Conservation (phyloP, 208 protist genomes). For the Kentomonas sorsogonicus region DNA sequence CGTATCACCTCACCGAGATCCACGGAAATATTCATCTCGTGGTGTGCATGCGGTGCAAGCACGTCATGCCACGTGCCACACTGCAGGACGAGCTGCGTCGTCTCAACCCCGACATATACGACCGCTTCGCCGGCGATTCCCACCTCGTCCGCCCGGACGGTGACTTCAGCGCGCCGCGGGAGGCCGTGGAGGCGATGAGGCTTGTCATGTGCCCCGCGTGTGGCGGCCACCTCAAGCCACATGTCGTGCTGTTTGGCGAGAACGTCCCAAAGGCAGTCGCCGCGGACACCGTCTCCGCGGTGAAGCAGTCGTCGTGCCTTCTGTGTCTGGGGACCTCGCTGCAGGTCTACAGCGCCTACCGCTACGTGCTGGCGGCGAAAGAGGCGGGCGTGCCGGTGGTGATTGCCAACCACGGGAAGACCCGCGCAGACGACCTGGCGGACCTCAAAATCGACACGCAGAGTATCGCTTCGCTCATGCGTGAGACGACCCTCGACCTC, state of each 20-base stretch:
- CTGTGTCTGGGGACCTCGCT: conserved; percentile 76
- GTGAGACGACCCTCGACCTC: conserved; percentile 20
- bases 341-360: conserved; percentile 70
- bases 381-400: conserved; percentile 45
- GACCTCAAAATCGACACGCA: conserved; percentile 50
- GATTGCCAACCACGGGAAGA: conserved; percentile 60
- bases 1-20: conserved; percentile 49
- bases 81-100: conserved; percentile 40
- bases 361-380: conserved; percentile 55
- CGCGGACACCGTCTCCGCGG: conserved; percentile 17
- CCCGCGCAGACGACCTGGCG: conserved; percentile 50
- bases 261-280: too few relatives aligned
- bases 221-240: conserved; percentile 61
- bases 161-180: conserved; percentile 42
- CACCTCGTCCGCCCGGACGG: conserved; percentile 47
- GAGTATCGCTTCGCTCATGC: conserved; percentile 32
- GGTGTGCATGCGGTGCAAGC: conserved; percentile 46
- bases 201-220: conserved; percentile 52
- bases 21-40: conserved; percentile 78
- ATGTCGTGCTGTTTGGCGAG: conserved; percentile 83
- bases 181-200: conserved; percentile 39
- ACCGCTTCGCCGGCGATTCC: conserved; percentile 21
- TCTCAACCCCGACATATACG: conserved; percentile 31
- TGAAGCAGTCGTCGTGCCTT: conserved; percentile 35
- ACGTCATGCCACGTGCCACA: conserved; percentile 32